A percentile compares a stretch with the other conserved stretches of the same genome.
Conservation (phyloP, 352 stramenopile genomes). For the Phytophthora hibernalis region DNA sequence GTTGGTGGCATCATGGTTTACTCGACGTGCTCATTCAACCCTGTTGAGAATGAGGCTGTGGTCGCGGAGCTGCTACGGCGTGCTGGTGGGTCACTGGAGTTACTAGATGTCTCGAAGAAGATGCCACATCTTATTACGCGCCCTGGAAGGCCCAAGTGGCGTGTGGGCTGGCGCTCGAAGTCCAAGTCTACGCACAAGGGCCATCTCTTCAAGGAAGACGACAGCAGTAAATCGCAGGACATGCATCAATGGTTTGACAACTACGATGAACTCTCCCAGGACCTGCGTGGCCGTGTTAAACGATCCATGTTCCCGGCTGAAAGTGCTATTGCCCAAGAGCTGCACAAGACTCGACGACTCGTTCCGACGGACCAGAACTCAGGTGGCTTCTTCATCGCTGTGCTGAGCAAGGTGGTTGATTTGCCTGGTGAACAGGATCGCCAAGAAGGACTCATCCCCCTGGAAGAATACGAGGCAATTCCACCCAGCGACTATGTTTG, state of each 20-base stretch:
- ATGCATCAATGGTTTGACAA: conserved; percentile 83
- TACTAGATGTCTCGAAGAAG: conserved; percentile 85
- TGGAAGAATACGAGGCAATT: conserved; percentile 53
- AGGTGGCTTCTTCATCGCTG: conserved; percentile 98
- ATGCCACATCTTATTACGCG: conserved; percentile 67
- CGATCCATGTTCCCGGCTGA: conserved; percentile 89
- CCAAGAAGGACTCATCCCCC: conserved; percentile 57
- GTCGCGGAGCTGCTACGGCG: conserved; percentile 94
- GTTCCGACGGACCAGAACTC: conserved; percentile 98
- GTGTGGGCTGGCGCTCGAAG: conserved; percentile 88
- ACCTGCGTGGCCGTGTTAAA: conserved; percentile 73
- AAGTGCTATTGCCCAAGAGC: conserved; percentile 36
- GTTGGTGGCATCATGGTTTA: conserved; percentile 95
- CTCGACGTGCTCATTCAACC: conserved; percentile 98
- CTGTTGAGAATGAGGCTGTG: conserved; percentile 99
- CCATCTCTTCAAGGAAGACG: conserved; percentile 61
- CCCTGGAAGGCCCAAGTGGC: conserved; percentile 64
- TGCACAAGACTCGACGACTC: conserved; percentile 94
- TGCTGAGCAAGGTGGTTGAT: conserved; percentile 90
- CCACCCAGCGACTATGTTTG: conserved; percentile 76
- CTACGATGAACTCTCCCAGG: conserved; percentile 64
- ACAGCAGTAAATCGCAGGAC: conserved; percentile 12
- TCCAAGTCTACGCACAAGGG: conserved; percentile 88
- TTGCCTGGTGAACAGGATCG: conserved; percentile 53
- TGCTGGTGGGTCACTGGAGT: conserved; percentile 84